phyloP scores from a whole-genome alignment of 176 grass and related monocot genomes.

The Dactylis glomerata region DNA sequence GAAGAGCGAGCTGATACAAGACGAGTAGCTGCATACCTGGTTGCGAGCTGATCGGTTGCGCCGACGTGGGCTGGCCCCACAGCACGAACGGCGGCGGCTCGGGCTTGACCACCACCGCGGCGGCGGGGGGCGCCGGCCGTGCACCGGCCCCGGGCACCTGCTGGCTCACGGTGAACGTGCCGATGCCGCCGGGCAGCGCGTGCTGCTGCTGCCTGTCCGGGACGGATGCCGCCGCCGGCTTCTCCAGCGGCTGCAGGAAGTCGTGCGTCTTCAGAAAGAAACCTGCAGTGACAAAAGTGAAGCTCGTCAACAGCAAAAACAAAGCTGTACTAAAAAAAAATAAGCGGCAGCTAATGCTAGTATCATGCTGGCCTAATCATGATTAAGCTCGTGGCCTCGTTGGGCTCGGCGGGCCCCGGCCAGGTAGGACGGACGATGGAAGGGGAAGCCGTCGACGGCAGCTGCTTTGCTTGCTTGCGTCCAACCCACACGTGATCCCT shows the following conservation, averaged over 20 bases:
- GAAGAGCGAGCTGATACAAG: neutral
- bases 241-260: constrained; percentile 70
- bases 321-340: neutral
- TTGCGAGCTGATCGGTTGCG: constrained; percentile 22
- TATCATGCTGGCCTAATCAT: constrained; percentile 7
- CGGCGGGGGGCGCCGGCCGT: neutral
- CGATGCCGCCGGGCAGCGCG: constrained; percentile 54
- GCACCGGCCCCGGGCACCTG: constrained; percentile 44
- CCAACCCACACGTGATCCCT: constrained; percentile 51
- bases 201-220: constrained; percentile 15
- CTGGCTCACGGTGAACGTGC: constrained; percentile 64
- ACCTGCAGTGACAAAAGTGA: constrained; percentile 23
- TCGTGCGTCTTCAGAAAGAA: constrained; percentile 75
- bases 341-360: neutral
- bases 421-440: constrained; percentile 31
- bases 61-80: constrained; percentile 44
- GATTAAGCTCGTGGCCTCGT: constrained; percentile 12
- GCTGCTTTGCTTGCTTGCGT: constrained; percentile 9
- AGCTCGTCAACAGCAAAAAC: neutral
- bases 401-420: constrained; percentile 29
- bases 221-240: neutral
- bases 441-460: constrained; percentile 39
- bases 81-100: constrained; percentile 52
- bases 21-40: constrained; percentile 24
- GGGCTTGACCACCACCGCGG: constrained; percentile 27